Evolutionary conservation across 2,329 filamentous ascomycete species (phyloP).

Genomic region (Phaeosphaeria sp.): DNA sequence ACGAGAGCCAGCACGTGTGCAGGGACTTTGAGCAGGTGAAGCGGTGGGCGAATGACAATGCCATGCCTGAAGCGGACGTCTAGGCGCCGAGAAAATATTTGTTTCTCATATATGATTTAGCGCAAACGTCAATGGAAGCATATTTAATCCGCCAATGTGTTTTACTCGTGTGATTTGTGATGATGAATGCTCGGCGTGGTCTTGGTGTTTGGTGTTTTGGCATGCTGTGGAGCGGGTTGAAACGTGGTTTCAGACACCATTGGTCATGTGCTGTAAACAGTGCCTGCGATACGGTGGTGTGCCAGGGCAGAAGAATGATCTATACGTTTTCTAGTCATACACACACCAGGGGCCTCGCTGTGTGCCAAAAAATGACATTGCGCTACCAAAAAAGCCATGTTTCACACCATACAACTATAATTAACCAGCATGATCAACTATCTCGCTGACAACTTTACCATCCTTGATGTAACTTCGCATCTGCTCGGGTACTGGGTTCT

Average conservation of each 20-base stretch:
- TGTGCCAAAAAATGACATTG: too few species aligned
- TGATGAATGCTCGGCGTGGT: not conserved
- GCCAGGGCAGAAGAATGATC: not conserved
- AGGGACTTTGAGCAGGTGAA: slow-evolving; percentile 43
- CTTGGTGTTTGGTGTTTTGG: not conserved
- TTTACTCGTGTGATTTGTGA: not conserved
- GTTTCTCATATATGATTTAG: too few species aligned
- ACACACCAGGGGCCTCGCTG: too few species aligned
- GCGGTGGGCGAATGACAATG: slow-evolving; percentile 41
- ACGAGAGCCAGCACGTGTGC: slow-evolving; percentile 41
- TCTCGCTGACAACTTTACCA: slow-evolving; percentile 84
- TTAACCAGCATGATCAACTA: slow-evolving; percentile 89
- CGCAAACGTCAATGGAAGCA: not conserved
- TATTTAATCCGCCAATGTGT: not conserved
- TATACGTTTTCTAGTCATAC: slow-evolving; percentile 1
- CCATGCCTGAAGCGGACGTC: slow-evolving; percentile 37
- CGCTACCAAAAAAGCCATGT: not conserved
- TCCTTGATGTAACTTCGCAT: slow-evolving; percentile 81
- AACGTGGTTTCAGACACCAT: not conserved
- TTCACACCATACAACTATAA: not conserved
- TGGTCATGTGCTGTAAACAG: not conserved
- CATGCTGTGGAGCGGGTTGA: not conserved
- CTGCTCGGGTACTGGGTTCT: slow-evolving; percentile 88
- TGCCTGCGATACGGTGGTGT: not conserved
- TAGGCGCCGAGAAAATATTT: not conserved